Conservation (phyloP, 805 yeast genomes). For the Metschnikowia bowlesiae region DNA sequence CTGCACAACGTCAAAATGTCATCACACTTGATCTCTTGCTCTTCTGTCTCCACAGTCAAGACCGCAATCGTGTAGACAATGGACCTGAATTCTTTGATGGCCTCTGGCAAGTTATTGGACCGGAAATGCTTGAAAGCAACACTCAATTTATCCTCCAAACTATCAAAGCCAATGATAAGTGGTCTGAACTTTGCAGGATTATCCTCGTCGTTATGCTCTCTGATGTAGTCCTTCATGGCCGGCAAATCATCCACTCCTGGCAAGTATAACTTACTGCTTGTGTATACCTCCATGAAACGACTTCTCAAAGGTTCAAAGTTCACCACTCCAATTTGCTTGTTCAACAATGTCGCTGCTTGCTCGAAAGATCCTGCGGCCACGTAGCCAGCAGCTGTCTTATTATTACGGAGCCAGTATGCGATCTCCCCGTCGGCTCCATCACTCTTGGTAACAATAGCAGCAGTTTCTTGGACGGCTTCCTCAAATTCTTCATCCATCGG, state of each 20-base stretch:
- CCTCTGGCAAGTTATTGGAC: conserved; percentile 75
- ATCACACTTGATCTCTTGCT: conserved; percentile 70
- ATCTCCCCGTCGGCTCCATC: conserved; percentile 52
- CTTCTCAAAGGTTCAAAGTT: conserved; percentile 83
- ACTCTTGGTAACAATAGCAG: conserved; percentile 3
- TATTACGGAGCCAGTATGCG: conserved; percentile 80
- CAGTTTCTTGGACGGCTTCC: conserved; percentile 13
- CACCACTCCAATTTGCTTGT: conserved; percentile 83
- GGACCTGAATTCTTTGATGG: conserved; percentile 73
- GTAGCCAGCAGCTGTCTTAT: conserved; percentile 85
- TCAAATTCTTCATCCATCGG: conserved; percentile 33
- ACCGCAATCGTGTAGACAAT: conserved; percentile 74
- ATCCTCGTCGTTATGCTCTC: conserved; percentile 59
- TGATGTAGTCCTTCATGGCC: conserved; percentile 61
- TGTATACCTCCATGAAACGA: conserved; percentile 80
- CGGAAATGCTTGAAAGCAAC: conserved; percentile 82
- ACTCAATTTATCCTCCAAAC: conserved; percentile 55
- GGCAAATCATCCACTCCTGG: conserved; percentile 73
- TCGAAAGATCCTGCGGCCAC: conserved; percentile 97
- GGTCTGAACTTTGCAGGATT: conserved; percentile 51
- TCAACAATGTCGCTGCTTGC: conserved; percentile 87
- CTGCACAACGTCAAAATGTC: conserved; percentile 71
- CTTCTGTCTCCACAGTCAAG: conserved; percentile 64
- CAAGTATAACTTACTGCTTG: conserved; percentile 69
- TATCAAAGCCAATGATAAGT: conserved; percentile 66